Percentiles rank a stretch among this genome's conserved stretches.
phyloP scores from a whole-genome alignment of 2,329 filamentous ascomycete species.

The Bimuria novae-zelandiae region DNA sequence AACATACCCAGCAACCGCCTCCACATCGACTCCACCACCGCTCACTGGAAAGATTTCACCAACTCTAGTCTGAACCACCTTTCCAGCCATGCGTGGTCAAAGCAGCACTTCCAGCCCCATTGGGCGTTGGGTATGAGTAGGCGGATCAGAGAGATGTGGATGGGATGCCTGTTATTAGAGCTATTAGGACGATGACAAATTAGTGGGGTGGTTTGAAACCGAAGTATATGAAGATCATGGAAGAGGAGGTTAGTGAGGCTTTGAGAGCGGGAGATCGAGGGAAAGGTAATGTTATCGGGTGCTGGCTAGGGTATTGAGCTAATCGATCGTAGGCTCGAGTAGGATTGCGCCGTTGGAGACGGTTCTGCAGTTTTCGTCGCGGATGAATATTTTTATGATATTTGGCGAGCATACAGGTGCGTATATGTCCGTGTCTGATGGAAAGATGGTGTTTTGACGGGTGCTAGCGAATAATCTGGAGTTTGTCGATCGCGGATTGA shows the following conservation, averaged over 20 bases:
- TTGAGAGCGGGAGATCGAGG: neutral
- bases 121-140: slow-evolving; percentile 6
- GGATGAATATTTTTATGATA: slow-evolving; percentile 7
- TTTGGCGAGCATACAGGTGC: slow-evolving; percentile 8
- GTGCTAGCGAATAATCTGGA: slow-evolving; percentile 6
- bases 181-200: slow-evolving; percentile 3
- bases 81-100: slow-evolving; percentile 2
- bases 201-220: neutral
- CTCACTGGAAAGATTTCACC: slow-evolving; percentile 12
- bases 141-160: slow-evolving; percentile 2
- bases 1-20: slow-evolving; percentile 7
- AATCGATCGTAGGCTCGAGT: neutral
- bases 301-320: neutral
- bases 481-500: slow-evolving; percentile 2
- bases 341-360: slow-evolving; percentile 1
- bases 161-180: slow-evolving; percentile 4
- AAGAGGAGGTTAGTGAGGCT: slow-evolving; percentile 5
- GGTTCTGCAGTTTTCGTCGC: neutral
- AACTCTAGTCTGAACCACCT: neutral
- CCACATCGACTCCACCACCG: neutral
- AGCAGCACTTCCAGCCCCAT: slow-evolving; percentile 8
- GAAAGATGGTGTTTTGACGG: neutral
- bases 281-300: neutral
- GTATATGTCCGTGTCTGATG: neutral
- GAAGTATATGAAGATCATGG: slow-evolving; percentile 2